Evolutionary conservation across 169 alveolate species (phyloP).

Genomic region (Toxoplasma gondii): DNA sequence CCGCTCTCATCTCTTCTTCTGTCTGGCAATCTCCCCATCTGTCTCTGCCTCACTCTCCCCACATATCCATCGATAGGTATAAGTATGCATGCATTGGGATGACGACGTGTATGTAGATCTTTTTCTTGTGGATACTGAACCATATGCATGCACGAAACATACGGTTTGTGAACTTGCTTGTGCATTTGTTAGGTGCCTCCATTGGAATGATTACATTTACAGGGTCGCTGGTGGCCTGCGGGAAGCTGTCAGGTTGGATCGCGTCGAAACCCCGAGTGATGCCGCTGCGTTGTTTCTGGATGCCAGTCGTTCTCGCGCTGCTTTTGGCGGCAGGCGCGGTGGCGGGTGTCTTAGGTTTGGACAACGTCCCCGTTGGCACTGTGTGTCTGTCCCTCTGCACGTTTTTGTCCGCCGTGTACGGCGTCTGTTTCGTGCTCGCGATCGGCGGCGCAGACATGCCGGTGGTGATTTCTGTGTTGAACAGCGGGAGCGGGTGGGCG

Average conservation of each 20-base stretch:
- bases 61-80: no score
- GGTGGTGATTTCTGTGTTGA: conserved; percentile 79
- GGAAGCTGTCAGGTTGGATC: conserved; percentile 87
- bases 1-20: not conserved
- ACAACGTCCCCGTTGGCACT: not conserved
- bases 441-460: conserved; percentile 70
- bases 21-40: no score
- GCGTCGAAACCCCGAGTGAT: conserved; percentile 81
- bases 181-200: conserved; percentile 72
- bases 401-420: conserved; percentile 24
- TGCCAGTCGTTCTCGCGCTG: not conserved
- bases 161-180: no score
- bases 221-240: conserved; percentile 94
- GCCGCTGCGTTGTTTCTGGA: conserved; percentile 70
- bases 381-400: conserved; percentile 29
- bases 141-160: no score
- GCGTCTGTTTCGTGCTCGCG: conserved; percentile 43
- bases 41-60: no score
- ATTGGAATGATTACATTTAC: conserved; percentile 91
- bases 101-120: no score
- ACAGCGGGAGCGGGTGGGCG: conserved; percentile 88
- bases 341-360: not conserved
- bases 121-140: no score
- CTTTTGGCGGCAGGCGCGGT: not conserved
- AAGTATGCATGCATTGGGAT: no score